A percentile compares a stretch with the other conserved stretches of the same genome.
Evolutionary conservation across 495 filamentous ascomycete genomes (phyloP).

Genomic region (Apodospora peruviana): DNA sequence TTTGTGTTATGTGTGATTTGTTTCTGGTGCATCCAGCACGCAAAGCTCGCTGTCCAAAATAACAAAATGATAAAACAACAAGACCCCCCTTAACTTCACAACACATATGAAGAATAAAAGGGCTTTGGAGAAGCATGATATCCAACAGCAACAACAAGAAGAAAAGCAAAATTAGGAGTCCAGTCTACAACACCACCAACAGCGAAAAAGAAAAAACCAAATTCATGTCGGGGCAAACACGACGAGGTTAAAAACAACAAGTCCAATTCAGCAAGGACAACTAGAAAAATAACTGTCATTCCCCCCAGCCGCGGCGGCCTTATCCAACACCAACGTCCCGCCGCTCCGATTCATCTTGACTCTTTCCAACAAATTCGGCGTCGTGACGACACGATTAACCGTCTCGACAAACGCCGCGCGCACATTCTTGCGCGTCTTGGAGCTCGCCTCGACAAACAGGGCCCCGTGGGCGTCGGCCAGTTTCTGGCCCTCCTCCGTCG

Average conservation of each 20-base stretch:
- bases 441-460: conserved; percentile 51
- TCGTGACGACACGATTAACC: conserved; percentile 47
- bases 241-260: neutral
- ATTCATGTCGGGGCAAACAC: neutral
- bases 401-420: conserved; percentile 49
- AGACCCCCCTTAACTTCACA: no score
- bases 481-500: conserved; percentile 43
- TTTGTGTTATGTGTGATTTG: no score
- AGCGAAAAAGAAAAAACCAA: neutral
- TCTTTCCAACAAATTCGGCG: conserved; percentile 34
- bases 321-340: conserved; percentile 12
- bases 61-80: no score
- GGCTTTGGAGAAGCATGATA: no score
- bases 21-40: no score
- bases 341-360: conserved; percentile 3
- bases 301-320: neutral
- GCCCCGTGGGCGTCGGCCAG: conserved; percentile 44
- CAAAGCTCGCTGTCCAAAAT: no score
- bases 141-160: no score
- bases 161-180: neutral
- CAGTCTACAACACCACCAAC: neutral
- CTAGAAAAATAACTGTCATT: conserved; percentile 4
- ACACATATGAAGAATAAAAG: neutral
- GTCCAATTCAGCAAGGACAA: conserved; percentile 17
- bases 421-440: conserved; percentile 51